A percentile compares a stretch with the other conserved stretches of the same genome.
phyloP scores from a whole-genome alignment of 768 basidiomycete species.

The Collybia mongolica region DNA sequence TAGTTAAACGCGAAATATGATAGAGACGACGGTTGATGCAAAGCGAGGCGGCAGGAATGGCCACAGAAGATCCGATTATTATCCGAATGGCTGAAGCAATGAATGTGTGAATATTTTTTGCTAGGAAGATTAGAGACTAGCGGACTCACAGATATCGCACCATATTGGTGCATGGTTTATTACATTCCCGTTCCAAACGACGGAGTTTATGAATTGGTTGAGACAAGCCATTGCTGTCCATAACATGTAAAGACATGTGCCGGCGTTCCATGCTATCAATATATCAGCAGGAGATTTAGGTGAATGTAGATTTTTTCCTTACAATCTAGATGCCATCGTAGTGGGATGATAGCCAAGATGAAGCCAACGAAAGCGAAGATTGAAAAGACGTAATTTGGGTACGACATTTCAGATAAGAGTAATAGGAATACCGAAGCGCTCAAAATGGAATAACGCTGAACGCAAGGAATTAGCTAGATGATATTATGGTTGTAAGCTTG shows the following conservation, averaged over 20 bases:
- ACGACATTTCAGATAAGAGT: too few relatives aligned
- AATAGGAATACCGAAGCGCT: too few relatives aligned
- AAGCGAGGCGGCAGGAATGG: neutral
- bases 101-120: neutral
- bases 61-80: neutral
- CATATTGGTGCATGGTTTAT: slow-evolving; percentile 29
- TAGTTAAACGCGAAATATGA: neutral
- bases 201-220: slow-evolving; percentile 41
- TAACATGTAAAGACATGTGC: slow-evolving; percentile 49
- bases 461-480: too few relatives aligned
- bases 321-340: neutral
- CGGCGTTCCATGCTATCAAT: slow-evolving; percentile 42
- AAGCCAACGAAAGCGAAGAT: neutral
- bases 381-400: neutral
- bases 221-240: slow-evolving; percentile 46
- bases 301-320: neutral
- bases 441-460: too few relatives aligned
- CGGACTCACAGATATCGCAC: slow-evolving; percentile 26
- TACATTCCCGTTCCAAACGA: slow-evolving; percentile 47
- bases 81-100: neutral
- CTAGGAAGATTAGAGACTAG: neutral
- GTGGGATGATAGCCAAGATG: neutral
- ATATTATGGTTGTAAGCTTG: too few relatives aligned
- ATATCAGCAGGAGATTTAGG: neutral
- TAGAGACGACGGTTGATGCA: neutral